These are phyloP conservation scores for Colletotrichum liaoningense DNA, from an alignment of 2,329 filamentous ascomycete species.

Conservation along the genomic window DNA sequence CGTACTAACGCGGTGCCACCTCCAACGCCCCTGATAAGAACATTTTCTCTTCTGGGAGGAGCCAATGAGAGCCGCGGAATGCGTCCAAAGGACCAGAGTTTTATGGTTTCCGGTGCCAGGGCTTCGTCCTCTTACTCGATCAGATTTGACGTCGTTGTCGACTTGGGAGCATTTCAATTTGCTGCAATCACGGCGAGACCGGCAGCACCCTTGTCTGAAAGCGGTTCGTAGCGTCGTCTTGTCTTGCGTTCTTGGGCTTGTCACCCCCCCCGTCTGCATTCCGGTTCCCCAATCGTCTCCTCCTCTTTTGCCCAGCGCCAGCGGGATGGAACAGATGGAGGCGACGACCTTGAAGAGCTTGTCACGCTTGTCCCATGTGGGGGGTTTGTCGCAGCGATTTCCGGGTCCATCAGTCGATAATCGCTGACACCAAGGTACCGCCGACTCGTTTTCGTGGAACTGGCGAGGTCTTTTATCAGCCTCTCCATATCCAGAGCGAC, in stretches of 20 bases:
- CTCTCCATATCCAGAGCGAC: constrained; percentile 21
- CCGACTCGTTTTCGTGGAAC: neutral
- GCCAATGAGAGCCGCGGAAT: constrained; percentile 10
- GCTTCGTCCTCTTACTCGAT: constrained; percentile 31
- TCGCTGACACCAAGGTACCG: neutral
- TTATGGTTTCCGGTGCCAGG: constrained; percentile 3
- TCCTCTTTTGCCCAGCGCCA: neutral
- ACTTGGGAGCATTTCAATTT: neutral
- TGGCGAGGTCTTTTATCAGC: constrained; percentile 16
- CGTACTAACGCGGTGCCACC: constrained; percentile 7
- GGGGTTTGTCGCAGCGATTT: constrained; percentile 25
- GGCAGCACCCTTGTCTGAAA: constrained; percentile 24
- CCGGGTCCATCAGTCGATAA: constrained; percentile 24
- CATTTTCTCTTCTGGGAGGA: constrained; percentile 5
- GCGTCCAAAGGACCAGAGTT: neutral
- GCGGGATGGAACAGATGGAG: constrained; percentile 1
- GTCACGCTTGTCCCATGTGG: constrained; percentile 10
- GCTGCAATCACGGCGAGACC: constrained; percentile 34
- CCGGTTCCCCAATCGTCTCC: constrained; percentile 2
- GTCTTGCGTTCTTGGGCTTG: constrained; percentile 10
- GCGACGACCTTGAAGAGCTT: constrained; percentile 17
- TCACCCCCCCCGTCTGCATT: neutral
- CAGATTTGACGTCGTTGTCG: constrained; percentile 30
- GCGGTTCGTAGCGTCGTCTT: constrained; percentile 20
- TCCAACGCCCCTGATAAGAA: constrained; percentile 24